Conservation (phyloP, 768 basidiomycete genomes). For the Dacryopinax spathularia region DNA sequence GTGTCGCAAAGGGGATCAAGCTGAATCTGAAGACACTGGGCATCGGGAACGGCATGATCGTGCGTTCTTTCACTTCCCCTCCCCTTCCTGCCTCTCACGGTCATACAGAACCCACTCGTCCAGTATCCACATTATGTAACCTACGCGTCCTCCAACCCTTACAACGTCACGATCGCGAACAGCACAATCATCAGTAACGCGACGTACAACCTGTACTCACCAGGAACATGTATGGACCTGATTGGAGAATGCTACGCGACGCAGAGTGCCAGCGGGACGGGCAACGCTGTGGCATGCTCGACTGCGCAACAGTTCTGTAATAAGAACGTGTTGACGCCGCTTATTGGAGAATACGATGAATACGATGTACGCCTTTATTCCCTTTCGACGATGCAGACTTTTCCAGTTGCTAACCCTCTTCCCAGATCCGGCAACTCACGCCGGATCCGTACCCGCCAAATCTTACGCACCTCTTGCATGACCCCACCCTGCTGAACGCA, state of each 20-base stretch:
- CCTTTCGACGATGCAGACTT: too few species aligned
- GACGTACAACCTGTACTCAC: slow-evolving; percentile 26
- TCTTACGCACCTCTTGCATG: neutral
- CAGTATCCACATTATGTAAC: slow-evolving; percentile 47
- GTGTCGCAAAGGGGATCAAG: slow-evolving; percentile 31
- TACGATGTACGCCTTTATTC: slow-evolving; percentile 41
- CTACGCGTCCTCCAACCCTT: slow-evolving; percentile 43
- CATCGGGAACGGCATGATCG: slow-evolving; percentile 48
- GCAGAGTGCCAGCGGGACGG: slow-evolving; percentile 38
- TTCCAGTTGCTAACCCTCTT: too few species aligned
- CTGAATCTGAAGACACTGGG: slow-evolving; percentile 52
- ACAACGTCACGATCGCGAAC: slow-evolving; percentile 38
- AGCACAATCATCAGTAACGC: slow-evolving; percentile 32
- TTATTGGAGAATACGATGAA: slow-evolving; percentile 43
- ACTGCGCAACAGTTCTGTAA: slow-evolving; percentile 47
- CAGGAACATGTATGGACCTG: slow-evolving; percentile 38
- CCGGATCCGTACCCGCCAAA: neutral
- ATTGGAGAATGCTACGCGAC: slow-evolving; percentile 18
- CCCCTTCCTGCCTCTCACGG: neutral
- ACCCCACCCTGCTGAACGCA: neutral
- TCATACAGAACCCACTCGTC: slow-evolving; percentile 24
- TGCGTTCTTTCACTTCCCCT: slow-evolving; percentile 17
- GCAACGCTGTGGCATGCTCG: slow-evolving; percentile 39
- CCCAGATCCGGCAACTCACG: neutral
- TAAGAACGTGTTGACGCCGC: slow-evolving; percentile 37